Evolutionary conservation across 1,139 yeast genomes (phyloP), one percentile per base, ranked within the genome.

Genomic region (Blastobotrys serpentis): DNA sequence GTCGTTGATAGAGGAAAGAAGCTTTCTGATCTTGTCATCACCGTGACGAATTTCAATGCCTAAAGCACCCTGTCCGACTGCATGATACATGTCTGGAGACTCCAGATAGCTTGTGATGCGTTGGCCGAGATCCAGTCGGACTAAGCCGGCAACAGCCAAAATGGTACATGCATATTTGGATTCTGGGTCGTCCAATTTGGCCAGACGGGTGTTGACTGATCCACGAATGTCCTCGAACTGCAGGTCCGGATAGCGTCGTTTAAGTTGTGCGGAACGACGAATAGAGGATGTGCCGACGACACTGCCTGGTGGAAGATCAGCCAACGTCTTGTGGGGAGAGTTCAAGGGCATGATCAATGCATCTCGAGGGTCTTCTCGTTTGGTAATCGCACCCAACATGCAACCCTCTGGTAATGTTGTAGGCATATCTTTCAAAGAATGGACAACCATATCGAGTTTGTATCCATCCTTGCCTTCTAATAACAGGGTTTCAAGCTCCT

Each of bases 1-100:
- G 64, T 89, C 84, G 60, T 83, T 84, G 54, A 92, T 79, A 47
- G 77, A 73, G 18, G 73, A 66, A 56, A 95, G 76, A 26, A 90
- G 73, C 47, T 76, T 68, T 58, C 73, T 72, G 64, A 85, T 77
- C 46, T 72, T 68, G 6, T 68, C 65, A 65, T 94, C 96, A 49
- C 76, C 79, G 50, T 77, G 77, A 60, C 94, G 78, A 56, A 90
- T 86, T 69, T 92, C 98, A 34, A 92, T 74, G 17, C 98, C 98
- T 47, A 92, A 72, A 0, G 98, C 98, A 55, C 98, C 98, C 72
- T 92, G 98, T 14, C 98, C 98, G 37, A 92, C 97, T 0, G 98
- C 96, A 64, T 92, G 87, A 65, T 83, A 86, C 96, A 92, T 87
- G 51, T 84, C 88, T 33, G 88, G 86, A n/a, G 82, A 77, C 54